Evolutionary conservation across 257 asterid genomes (phyloP), one percentile per base, ranked within the genome.

Genomic region (Thymus mandschuricus): DNA sequence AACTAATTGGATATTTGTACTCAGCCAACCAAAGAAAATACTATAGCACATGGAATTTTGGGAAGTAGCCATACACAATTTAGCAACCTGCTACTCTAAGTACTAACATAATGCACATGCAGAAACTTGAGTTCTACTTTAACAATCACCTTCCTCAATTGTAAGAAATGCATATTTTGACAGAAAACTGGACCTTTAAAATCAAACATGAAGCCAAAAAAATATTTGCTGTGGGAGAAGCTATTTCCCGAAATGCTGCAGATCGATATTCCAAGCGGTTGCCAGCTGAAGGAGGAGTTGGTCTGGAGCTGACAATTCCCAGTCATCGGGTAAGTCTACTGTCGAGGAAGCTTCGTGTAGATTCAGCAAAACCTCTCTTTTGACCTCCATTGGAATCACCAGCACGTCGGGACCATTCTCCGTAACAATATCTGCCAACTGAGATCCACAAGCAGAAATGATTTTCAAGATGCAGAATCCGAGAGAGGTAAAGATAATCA

Each of bases 231-330:
- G 41, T 34, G 5, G 5, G 27, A 9, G 64, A 66, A 46, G 63
- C 76, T 86, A 94, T 74, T 89, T 89, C 62, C 76, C 86, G 46
- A 93, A 78, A 78, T 83, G 84, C 71, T 89, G 88, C 69, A 91
- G 80, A 82, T 92, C 96, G 45, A 95, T 86, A 57, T 85, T 92
- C 99, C 99, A 95, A 61, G 92, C 87, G 31, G 97, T 85, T 31
- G 97, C 96, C 83, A 95, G 75, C 79, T 90, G 96, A 81, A 84
- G 58, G 30, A 92, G 40, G 21, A 92, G 79, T 68, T 92, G 98
- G 49, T 92, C 96, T 1, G 96, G 90, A 13, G 92, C 70, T 2
- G 91, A 86, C 70, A 97, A 97, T 82, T 95, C 96, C 98, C 99
- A 95, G 58, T 90, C 99, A 80, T 92, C 96, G 0, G 98, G 87